phyloP scores from a whole-genome alignment of 768 basidiomycete genomes.

The Botryobasidium botryosum region DNA sequence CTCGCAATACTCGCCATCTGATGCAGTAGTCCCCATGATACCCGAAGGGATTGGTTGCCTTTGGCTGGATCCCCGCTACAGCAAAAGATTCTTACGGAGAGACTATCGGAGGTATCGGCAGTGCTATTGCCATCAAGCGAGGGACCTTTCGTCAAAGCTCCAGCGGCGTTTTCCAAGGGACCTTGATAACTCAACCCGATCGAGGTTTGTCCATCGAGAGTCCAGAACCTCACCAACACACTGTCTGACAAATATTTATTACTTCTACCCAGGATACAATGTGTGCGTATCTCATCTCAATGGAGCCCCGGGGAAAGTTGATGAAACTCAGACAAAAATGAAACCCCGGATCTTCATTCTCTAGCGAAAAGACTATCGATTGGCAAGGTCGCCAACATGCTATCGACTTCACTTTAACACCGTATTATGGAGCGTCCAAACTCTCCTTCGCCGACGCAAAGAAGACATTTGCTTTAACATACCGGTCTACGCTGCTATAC shows the following conservation, averaged over 20 bases:
- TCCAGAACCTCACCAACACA: too few relatives aligned
- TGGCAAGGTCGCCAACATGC: slow-evolving; percentile 48
- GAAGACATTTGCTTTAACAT: slow-evolving; percentile 33
- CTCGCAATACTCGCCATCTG: neutral
- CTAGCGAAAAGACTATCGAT: slow-evolving; percentile 31
- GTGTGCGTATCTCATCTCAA: too few relatives aligned
- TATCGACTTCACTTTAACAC: slow-evolving; percentile 38
- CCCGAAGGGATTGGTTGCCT: slow-evolving; percentile 36
- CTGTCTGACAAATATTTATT: too few relatives aligned
- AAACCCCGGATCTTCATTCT: neutral
- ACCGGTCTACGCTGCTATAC: slow-evolving; percentile 33
- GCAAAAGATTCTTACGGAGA: slow-evolving; percentile 39
- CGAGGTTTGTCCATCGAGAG: slow-evolving; percentile 43
- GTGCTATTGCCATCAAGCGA: slow-evolving; percentile 38
- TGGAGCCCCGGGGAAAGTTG: too few relatives aligned
- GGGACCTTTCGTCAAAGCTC: slow-evolving; percentile 26
- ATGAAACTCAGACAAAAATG: too few relatives aligned
- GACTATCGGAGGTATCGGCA: slow-evolving; percentile 45
- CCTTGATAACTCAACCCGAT: slow-evolving; percentile 38
- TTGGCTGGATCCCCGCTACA: slow-evolving; percentile 43
- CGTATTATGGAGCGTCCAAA: slow-evolving; percentile 31
- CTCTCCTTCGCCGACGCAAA: slow-evolving; percentile 34
- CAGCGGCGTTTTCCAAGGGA: slow-evolving; percentile 30
- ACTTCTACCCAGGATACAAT: too few relatives aligned
- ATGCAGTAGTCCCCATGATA: neutral